Conservation (phyloP, 164 flowering plant genomes). For the Chimonanthus praecox region DNA sequence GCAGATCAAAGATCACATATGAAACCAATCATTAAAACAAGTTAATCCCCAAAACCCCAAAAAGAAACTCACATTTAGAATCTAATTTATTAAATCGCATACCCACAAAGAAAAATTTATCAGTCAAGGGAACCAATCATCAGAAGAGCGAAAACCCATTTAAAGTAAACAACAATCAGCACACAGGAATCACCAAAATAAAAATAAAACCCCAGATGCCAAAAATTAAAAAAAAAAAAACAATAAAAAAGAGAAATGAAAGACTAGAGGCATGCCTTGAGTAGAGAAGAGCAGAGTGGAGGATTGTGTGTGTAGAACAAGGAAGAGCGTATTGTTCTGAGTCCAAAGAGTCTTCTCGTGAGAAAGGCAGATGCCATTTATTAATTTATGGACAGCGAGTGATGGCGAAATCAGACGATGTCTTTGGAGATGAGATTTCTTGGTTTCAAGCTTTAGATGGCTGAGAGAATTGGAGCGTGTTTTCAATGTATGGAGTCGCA, state of each 20-base stretch:
- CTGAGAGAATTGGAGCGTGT: too few species aligned
- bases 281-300: slow-evolving; percentile 24
- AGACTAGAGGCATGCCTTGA: slow-evolving; percentile 24
- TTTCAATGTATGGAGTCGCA: neutral
- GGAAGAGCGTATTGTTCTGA: slow-evolving; percentile 33
- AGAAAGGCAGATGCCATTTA: slow-evolving; percentile 52
- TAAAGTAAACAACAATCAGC: neutral
- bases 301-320: slow-evolving; percentile 22
- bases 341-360: slow-evolving; percentile 31
- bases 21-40: neutral
- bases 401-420: neutral
- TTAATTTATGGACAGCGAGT: neutral
- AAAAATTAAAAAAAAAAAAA: neutral
- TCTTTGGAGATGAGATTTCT: neutral
- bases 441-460: too few species aligned
- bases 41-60: neutral
- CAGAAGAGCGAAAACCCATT: neutral
- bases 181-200: neutral
- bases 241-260: neutral
- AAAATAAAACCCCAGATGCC: slow-evolving; percentile 1
- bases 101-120: neutral
- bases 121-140: neutral
- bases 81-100: neutral
- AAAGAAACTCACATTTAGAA: neutral
- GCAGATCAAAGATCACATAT: too few species aligned